Percentiles rank a stretch among this genome's conserved stretches.
Conservation (phyloP, 306 rosid genomes). For the Purshia tridentata region DNA sequence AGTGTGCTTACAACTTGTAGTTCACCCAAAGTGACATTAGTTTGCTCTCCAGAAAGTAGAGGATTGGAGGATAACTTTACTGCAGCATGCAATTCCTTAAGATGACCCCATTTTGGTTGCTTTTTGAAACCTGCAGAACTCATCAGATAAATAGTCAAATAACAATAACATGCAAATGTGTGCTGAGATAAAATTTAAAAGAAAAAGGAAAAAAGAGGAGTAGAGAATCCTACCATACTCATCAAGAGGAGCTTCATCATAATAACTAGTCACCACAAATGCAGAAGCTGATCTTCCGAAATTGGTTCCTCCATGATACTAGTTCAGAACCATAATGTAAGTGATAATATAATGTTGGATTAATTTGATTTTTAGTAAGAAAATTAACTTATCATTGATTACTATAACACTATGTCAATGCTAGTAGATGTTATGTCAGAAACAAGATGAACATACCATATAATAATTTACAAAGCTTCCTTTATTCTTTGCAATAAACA, state of each 20-base stretch:
- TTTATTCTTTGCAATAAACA: slow-evolving; percentile 35
- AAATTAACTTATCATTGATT: too few relatives aligned
- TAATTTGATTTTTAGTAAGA: not conserved
- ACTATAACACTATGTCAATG: too few relatives aligned
- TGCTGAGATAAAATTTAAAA: too few relatives aligned
- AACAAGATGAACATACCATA: slow-evolving; percentile 26
- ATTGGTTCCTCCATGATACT: slow-evolving; percentile 50
- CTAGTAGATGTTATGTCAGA: too few relatives aligned
- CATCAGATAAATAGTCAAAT: slow-evolving; percentile 11
- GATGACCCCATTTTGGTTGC: slow-evolving; percentile 80
- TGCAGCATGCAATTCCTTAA: slow-evolving; percentile 65
- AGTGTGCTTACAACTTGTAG: slow-evolving; percentile 27
- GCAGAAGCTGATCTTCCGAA: slow-evolving; percentile 37
- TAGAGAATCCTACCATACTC: slow-evolving; percentile 31
- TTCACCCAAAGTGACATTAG: slow-evolving; percentile 23
- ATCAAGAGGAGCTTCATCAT: slow-evolving; percentile 42
- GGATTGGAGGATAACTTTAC: slow-evolving; percentile 35
- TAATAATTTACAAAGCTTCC: slow-evolving; percentile 48
- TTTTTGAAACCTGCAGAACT: slow-evolving; percentile 48
- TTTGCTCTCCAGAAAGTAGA: slow-evolving; percentile 29
- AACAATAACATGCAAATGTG: not conserved
- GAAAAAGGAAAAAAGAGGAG: too few relatives aligned
- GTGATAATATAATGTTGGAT: not conserved
- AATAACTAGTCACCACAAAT: slow-evolving; percentile 33
- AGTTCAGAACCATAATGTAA: not conserved